Base-by-base conservation (phyloP, 371 early-diverging fungal genomes). In the Mortierella sp. region DNA sequence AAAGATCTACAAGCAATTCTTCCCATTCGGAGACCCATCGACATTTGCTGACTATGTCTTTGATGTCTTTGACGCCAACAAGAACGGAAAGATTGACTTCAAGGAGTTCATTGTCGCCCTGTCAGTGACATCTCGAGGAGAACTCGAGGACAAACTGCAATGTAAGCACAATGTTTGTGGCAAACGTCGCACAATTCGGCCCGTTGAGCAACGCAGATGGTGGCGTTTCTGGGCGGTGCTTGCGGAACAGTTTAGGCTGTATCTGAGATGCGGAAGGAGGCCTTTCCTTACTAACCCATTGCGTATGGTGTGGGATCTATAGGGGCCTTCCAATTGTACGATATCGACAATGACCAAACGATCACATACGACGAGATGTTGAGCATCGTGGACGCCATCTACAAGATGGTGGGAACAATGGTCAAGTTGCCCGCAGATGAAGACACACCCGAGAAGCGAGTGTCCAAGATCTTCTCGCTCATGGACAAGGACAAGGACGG, bases 1-100 rank as follows among this genome's bases (percentile, higher is more conserved):
- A 80, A 91, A 92, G 64, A 95, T 97, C 43, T 98, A 96, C 83
- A 95, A 97, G 80, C 93, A 93, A 70, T 97, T 95, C 83, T 98
- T 97, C 71, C 97, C 98, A 12, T 97, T 98, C 78, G 97, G 97
- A 29, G 96, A 98, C 79, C 87, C 97, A 5, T 86, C 92, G 52
- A 82, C 85, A 29, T 98, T 96, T 81, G 94, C 97, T 19, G 94
- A 95, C 66, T 90, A 93, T 80, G 94, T 94, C 2, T 96, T 96
- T 67, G 85, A 91, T 51, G 90, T 95, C 43, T 96, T 96, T 83
- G 97, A 96, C 69, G 81, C 83, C 40, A 92, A 96, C 78, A 89
- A 91, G 72, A 92, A 93, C 71, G 96, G 96, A 19, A 86, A 81
- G 41, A 94, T 98, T 52, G 95, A 96, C 60, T 98, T 96, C 79